Percentiles rank a stretch among this genome's conserved stretches.
These are phyloP conservation scores for Brassica incana DNA, from an alignment of 345 rosid genomes.

Conservation along the genomic window DNA sequence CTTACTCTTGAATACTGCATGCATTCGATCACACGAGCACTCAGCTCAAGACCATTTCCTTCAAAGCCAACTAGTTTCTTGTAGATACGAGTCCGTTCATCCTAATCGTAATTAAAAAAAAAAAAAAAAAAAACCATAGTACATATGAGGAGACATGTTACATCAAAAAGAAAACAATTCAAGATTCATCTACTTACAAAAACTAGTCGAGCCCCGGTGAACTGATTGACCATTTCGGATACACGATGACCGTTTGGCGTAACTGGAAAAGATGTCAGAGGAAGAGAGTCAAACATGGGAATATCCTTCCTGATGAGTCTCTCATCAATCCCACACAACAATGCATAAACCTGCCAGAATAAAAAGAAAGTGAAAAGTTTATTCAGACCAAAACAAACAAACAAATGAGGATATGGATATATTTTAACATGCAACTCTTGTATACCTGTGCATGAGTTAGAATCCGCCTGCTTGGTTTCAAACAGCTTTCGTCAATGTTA, in stretches of 20 bases:
- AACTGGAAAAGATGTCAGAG: conserved; percentile 64
- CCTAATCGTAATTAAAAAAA: conserved; percentile 44
- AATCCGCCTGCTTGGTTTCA: conserved; percentile 54
- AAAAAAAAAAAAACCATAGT: conserved; percentile 8
- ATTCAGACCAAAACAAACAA: neutral
- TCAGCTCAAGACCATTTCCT: conserved; percentile 64
- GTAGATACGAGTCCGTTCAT: conserved; percentile 74
- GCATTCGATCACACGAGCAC: conserved; percentile 71
- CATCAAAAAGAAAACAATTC: neutral
- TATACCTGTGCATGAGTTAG: conserved; percentile 76
- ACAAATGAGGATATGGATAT: neutral
- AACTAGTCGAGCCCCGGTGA: conserved; percentile 54
- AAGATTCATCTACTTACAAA: conserved; percentile 55
- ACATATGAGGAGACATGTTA: neutral
- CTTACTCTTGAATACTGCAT: conserved; percentile 83
- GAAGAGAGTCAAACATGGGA: conserved; percentile 42
- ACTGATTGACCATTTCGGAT: conserved; percentile 61
- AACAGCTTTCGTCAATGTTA: conserved; percentile 51
- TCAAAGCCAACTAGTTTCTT: conserved; percentile 70
- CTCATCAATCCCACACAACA: conserved; percentile 62
- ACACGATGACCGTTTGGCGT: conserved; percentile 89
- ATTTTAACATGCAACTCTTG: neutral
- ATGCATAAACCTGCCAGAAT: conserved; percentile 50
- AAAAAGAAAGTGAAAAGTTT: neutral
- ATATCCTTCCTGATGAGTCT: conserved; percentile 53